Conservation (phyloP, 768 basidiomycete genomes). For the Russula griseocarnosa region DNA sequence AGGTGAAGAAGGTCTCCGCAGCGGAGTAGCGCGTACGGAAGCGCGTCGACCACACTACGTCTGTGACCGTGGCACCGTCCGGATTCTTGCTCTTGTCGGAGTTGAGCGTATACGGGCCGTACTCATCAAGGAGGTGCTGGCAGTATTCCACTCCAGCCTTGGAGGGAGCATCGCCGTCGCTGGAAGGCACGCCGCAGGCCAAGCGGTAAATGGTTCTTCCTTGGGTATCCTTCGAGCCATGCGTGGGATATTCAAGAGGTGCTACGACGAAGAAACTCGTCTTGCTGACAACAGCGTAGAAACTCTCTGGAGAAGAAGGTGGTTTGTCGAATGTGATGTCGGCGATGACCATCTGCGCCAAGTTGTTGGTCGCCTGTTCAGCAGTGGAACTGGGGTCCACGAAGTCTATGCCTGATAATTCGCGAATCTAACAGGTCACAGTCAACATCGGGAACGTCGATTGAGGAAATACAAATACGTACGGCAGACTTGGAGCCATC, state of each 20-base stretch:
- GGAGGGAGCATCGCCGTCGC: conserved; percentile 37
- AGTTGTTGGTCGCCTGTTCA: conserved; percentile 29
- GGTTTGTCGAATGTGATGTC: conserved; percentile 42
- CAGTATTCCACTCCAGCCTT: conserved; percentile 42
- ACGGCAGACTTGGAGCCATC: conserved; percentile 50
- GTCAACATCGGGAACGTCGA: conserved; percentile 1
- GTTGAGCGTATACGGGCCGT: conserved; percentile 37
- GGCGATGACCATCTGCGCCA: conserved; percentile 44
- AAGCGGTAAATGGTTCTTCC: conserved; percentile 39
- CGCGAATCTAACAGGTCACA: conserved; percentile 39
- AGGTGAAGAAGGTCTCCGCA: conserved; percentile 40
- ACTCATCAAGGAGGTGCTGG: conserved; percentile 42
- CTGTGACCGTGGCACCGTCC: conserved; percentile 35
- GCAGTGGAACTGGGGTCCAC: conserved; percentile 39
- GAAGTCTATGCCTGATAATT: conserved; percentile 41
- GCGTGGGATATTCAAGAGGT: conserved; percentile 35
- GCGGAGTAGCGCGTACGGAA: conserved; percentile 46
- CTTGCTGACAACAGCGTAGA: conserved; percentile 31
- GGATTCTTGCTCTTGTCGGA: conserved; percentile 38
- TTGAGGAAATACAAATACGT: conserved; percentile 23
- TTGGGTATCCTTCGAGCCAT: conserved; percentile 21
- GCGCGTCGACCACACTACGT: conserved; percentile 44
- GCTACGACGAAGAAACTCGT: conserved; percentile 38
- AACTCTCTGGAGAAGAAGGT: neutral
- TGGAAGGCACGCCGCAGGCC: conserved; percentile 38